Evolutionary conservation across 2,329 filamentous ascomycete species (phyloP).

Genomic region (Colletotrichum viniferum): DNA sequence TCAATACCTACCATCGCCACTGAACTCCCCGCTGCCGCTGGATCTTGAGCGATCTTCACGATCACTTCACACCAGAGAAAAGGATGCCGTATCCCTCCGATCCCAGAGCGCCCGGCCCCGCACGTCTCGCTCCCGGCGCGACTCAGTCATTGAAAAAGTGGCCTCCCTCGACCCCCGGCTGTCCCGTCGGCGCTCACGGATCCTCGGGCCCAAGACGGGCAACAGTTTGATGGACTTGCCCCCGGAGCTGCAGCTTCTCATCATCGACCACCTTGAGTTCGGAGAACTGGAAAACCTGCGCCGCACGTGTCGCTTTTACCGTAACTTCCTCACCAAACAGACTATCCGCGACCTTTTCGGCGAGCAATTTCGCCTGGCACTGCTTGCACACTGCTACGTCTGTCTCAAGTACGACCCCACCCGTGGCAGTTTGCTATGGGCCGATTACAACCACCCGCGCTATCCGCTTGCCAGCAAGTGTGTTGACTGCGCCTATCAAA

Average conservation of each 20-base stretch:
- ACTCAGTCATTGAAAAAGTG: slow-evolving; percentile 21
- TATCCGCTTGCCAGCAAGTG: slow-evolving; percentile 46
- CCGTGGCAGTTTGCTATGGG: slow-evolving; percentile 35
- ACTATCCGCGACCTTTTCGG: slow-evolving; percentile 41
- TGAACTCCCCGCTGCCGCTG: slow-evolving; percentile 11
- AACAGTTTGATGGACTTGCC: slow-evolving; percentile 39
- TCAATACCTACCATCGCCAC: slow-evolving; percentile 13
- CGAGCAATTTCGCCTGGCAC: slow-evolving; percentile 29
- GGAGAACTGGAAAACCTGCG: slow-evolving; percentile 47
- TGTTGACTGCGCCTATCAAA: slow-evolving; percentile 39
- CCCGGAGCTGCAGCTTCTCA: slow-evolving; percentile 44
- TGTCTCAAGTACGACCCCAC: slow-evolving; percentile 40
- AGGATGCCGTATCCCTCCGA: slow-evolving; percentile 8
- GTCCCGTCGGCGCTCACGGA: slow-evolving; percentile 9
- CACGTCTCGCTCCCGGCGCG: slow-evolving; percentile 17
- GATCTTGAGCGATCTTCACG: slow-evolving; percentile 1
- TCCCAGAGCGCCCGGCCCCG: slow-evolving; percentile 12
- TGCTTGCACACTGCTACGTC: slow-evolving; percentile 43
- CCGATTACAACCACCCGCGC: slow-evolving; percentile 29
- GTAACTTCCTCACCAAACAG: slow-evolving; percentile 35
- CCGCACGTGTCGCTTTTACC: slow-evolving; percentile 42
- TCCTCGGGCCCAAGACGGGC: slow-evolving; percentile 7
- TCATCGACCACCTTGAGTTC: slow-evolving; percentile 44
- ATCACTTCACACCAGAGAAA: not conserved
- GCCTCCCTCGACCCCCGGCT: slow-evolving; percentile 13